Base-by-base conservation (phyloP, 257 asterid species). In the Solanum chiquidenum region DNA sequence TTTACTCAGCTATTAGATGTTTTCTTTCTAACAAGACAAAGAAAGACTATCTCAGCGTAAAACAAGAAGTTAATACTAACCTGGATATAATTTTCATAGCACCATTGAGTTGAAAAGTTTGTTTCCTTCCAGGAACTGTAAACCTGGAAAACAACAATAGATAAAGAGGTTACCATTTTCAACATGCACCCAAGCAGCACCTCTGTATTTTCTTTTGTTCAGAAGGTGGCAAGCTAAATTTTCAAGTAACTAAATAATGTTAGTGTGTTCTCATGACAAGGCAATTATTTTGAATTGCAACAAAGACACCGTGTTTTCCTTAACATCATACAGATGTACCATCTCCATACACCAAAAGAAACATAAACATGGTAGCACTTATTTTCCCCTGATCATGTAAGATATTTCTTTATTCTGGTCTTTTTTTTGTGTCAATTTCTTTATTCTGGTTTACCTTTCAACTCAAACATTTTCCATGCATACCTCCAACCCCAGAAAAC, bases 31-130 rank as follows among this genome's bases (percentile, higher is more conserved):
- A 68, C 18, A n/a, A 42, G 20, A 85, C 21, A n/a, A 66, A 75
- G 33, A 37, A 40, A 16, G 31, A 38, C 34, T n/a, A 23, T 37
- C 83, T 37, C 21, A 38, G 83, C 34, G 12, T 75, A 38, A 38
- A 75, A 75, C 55, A 11, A 38, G 34, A 75, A 75, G 27, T 60
- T 66, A 5, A 9, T 69, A 88, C 90, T 84, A 85, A 96, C 98
- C 97, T 96, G 98, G 84, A 96, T 95, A 88, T 94, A 96, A 90
- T 95, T 96, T 88, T 96, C 98, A 60, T 96, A 95, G 90, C 99
- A 94, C 99, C 99, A 95, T 84, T 94, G 99, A 18, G 98, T 96
- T 52, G 98, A 93, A 89, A 91, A 96, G 91, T 94, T 89, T 68
- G 98, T 94, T 92, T 96, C 98, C 92, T 89, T 96, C 99, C 99